Conservation (phyloP, 805 yeast species). For the Zygosaccharomyces lentus region DNA sequence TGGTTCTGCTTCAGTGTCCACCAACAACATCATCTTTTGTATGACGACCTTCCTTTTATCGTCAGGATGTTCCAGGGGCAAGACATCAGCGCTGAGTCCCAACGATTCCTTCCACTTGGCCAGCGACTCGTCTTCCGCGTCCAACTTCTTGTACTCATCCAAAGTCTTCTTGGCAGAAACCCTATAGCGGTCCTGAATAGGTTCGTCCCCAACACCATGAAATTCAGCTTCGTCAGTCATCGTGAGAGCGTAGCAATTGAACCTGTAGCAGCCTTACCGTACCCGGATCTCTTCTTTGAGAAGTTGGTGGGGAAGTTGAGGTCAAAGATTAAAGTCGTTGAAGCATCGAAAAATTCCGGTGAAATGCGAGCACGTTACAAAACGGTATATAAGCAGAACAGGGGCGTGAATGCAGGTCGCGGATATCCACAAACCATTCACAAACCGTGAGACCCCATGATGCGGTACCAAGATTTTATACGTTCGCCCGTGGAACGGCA, state of each 20-base stretch:
- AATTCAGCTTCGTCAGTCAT: slow-evolving; percentile 38
- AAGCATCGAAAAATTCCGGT: slow-evolving; percentile 7
- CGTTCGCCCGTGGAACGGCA: slow-evolving; percentile 7
- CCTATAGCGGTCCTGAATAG: slow-evolving; percentile 27
- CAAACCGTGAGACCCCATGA: background rate
- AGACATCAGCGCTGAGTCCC: slow-evolving; percentile 61
- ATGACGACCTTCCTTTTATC: slow-evolving; percentile 77
- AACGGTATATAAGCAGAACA: background rate
- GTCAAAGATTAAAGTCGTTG: slow-evolving; percentile 1
- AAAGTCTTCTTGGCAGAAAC: slow-evolving; percentile 63
- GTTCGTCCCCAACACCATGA: slow-evolving; percentile 30
- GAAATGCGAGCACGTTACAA: background rate
- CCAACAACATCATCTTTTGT: slow-evolving; percentile 64
- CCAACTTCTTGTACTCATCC: slow-evolving; percentile 75
- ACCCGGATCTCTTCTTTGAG: background rate
- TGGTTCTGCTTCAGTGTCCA: slow-evolving; percentile 62
- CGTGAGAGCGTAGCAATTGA: background rate
- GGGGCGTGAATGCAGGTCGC: too few species aligned
- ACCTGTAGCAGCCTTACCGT: background rate
- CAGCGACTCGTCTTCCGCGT: slow-evolving; percentile 85
- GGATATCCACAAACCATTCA: background rate
- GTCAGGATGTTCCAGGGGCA: slow-evolving; percentile 59
- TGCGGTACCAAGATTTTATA: slow-evolving; percentile 7
- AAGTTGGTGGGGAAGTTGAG: background rate
- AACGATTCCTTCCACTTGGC: slow-evolving; percentile 89